Percentiles rank a stretch among this genome's conserved stretches.
phyloP scores from a whole-genome alignment of 768 basidiomycete genomes.

The Thelephora aurantiotincta region DNA sequence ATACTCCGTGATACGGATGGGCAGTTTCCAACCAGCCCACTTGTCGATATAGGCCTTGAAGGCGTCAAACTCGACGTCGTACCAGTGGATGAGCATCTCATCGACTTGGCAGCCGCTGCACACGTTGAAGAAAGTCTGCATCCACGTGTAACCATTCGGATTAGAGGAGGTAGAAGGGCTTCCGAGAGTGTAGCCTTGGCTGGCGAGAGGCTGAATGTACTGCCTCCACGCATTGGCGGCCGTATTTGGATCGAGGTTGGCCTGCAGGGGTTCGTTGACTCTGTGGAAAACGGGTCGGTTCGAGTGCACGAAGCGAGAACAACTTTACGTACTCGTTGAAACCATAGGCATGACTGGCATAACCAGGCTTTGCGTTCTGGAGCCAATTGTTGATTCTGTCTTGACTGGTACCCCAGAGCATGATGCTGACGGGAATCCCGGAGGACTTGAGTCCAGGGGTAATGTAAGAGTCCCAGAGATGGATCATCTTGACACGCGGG shows the following conservation, averaged over 20 bases:
- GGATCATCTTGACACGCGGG: slow-evolving; percentile 11
- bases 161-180: slow-evolving; percentile 59
- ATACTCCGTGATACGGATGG: slow-evolving; percentile 55
- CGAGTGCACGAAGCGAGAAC: slow-evolving; percentile 17
- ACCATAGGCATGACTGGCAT: slow-evolving; percentile 37
- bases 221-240: slow-evolving; percentile 45
- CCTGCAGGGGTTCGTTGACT: slow-evolving; percentile 51
- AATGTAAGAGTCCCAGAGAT: too few species aligned
- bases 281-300: slow-evolving; percentile 22
- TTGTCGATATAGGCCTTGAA: slow-evolving; percentile 38
- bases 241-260: slow-evolving; percentile 36
- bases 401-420: slow-evolving; percentile 58
- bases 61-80: slow-evolving; percentile 33
- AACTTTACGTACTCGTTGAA: slow-evolving; percentile 54
- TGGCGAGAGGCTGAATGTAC: slow-evolving; percentile 43
- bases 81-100: slow-evolving; percentile 51
- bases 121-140: slow-evolving; percentile 36
- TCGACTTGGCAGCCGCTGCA: slow-evolving; percentile 47
- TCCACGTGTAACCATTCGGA: slow-evolving; percentile 47
- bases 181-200: slow-evolving; percentile 40
- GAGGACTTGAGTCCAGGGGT: slow-evolving; percentile 25
- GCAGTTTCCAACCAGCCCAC: slow-evolving; percentile 23
- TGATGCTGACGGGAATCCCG: slow-evolving; percentile 44
- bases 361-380: slow-evolving; percentile 30
- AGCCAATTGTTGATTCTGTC: slow-evolving; percentile 26